Evolutionary conservation across 2,329 filamentous ascomycete species (phyloP).

Genomic region (Apiospora rasikravindrae): DNA sequence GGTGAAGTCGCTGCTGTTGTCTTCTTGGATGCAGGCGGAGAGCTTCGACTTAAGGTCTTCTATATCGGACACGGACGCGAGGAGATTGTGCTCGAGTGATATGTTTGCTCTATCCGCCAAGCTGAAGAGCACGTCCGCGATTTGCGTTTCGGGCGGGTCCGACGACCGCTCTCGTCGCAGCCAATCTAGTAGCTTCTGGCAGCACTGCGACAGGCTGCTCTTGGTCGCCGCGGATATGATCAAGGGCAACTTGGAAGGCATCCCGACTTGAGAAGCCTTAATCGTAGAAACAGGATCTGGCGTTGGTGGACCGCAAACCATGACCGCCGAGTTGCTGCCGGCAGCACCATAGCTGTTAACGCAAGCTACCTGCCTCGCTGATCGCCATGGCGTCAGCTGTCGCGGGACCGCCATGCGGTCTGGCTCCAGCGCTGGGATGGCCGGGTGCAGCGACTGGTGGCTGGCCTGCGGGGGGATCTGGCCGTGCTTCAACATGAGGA

Average conservation of each 20-base stretch:
- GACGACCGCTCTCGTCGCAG: neutral
- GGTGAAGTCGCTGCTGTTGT: conserved; percentile 17
- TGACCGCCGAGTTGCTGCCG: conserved; percentile 37
- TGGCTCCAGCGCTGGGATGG: conserved; percentile 29
- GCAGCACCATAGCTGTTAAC: conserved; percentile 46
- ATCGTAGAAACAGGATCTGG: neutral
- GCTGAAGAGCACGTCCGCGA: neutral
- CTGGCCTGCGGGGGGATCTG: conserved; percentile 33
- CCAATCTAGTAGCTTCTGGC: neutral
- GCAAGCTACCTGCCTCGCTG: conserved; percentile 38
- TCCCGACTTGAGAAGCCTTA: no score
- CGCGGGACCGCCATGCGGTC: conserved; percentile 29
- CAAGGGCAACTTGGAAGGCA: neutral
- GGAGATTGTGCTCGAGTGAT: neutral
- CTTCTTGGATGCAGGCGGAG: neutral
- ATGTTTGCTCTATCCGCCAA: neutral
- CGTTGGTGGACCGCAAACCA: conserved; percentile 14
- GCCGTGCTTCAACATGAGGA: conserved; percentile 39
- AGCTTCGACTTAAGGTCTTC: neutral
- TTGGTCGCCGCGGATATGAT: neutral
- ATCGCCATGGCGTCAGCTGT: conserved; percentile 30
- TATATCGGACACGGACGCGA: neutral
- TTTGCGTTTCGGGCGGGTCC: neutral
- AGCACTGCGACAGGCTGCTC: neutral
- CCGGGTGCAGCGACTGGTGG: conserved; percentile 36